Evolutionary conservation across 805 yeast genomes (phyloP).

Genomic region (Hanseniaspora jakobsenii): DNA sequence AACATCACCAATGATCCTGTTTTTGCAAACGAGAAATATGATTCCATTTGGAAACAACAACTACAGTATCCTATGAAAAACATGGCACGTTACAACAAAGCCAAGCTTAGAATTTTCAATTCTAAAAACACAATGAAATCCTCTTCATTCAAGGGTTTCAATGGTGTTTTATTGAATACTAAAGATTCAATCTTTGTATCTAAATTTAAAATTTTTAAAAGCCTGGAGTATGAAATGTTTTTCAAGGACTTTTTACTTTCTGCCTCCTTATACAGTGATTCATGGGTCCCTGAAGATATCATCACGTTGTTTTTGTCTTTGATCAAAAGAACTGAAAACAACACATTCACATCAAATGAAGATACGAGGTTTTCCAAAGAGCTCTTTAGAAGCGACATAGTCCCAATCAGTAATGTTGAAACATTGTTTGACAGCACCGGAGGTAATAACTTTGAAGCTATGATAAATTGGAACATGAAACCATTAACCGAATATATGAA

Average conservation of each 20-base stretch:
- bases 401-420: constrained; percentile 1
- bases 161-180: constrained; percentile 8
- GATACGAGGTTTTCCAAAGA: no score
- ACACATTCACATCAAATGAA: no score
- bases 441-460: neutral
- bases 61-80: neutral
- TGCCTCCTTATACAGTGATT: constrained; percentile 8
- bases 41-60: constrained; percentile 5
- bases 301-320: constrained; percentile 7
- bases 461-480: constrained; percentile 3
- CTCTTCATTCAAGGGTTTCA: neutral
- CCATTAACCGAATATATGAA: constrained; percentile 6
- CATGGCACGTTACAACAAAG: neutral
- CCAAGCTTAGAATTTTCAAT: neutral
- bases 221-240: constrained; percentile 14
- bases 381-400: constrained; percentile 13
- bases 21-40: constrained; percentile 2
- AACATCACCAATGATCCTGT: neutral
- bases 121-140: neutral
- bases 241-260: constrained; percentile 2
- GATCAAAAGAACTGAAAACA: constrained; percentile 4
- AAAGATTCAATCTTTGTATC: constrained; percentile 14
- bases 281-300: constrained; percentile 9
- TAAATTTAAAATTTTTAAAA: constrained; percentile 12
- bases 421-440: constrained; percentile 2